Conservation (phyloP, 345 rosid species). For the Pugionium dolabratum region DNA sequence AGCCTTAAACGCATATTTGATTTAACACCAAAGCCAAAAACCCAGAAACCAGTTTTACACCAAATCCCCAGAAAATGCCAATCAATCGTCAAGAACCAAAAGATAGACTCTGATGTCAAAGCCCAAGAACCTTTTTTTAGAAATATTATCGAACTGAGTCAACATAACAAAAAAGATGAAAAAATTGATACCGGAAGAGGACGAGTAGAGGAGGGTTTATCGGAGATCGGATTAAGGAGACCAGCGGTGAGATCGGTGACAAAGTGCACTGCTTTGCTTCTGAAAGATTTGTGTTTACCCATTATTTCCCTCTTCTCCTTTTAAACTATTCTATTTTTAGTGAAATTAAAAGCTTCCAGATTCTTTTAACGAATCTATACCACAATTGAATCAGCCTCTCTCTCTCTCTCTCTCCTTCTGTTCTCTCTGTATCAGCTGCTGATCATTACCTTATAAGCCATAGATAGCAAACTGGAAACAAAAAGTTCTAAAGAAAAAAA, state of each 20-base stretch:
- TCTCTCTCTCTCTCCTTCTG: background rate
- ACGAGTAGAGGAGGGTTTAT: constrained; percentile 58
- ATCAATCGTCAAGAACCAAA: constrained; percentile 13
- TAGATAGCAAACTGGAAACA: constrained; percentile 15
- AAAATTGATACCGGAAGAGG: constrained; percentile 42
- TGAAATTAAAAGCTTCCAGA: constrained; percentile 22
- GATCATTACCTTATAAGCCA: constrained; percentile 30
- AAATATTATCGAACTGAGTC: background rate
- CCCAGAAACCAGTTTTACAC: background rate
- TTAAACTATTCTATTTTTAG: constrained; percentile 31
- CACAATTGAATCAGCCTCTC: constrained; percentile 19
- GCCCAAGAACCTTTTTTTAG: constrained; percentile 19
- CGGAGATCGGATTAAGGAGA: constrained; percentile 92
- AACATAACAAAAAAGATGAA: constrained; percentile 13
- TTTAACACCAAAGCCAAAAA: background rate
- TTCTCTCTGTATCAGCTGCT: constrained; percentile 9
- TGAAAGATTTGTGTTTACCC: constrained; percentile 70
- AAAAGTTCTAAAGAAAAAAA: background rate
- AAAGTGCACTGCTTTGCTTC: constrained; percentile 91
- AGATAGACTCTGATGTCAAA: constrained; percentile 14
- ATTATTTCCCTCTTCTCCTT: constrained; percentile 27
- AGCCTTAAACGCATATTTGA: background rate
- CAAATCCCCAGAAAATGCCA: constrained; percentile 4
- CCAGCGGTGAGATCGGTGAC: constrained; percentile 94
- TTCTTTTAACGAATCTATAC: constrained; percentile 25